Evolutionary conservation across 139 green algal species (phyloP), one percentile per base, ranked within the genome.

Genomic region (Coelastrella sp.): DNA sequence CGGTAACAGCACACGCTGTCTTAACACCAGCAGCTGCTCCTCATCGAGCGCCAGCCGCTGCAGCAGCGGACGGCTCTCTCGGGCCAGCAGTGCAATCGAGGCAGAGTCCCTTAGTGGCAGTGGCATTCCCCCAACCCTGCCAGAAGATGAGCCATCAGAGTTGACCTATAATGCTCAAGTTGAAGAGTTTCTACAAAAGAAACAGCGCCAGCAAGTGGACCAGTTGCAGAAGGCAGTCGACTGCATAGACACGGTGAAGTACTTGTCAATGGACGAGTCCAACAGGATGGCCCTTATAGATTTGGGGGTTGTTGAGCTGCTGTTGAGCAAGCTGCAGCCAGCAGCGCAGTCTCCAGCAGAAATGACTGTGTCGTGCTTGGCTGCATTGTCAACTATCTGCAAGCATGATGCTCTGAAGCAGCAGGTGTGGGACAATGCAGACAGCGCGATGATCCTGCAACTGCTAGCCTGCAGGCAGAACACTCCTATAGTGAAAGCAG

Each of bases 241-340:
- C 59, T 83, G 73, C 85, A 84, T 90, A 14, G 85, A 90, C 22
- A 90, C 85, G 12, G 85, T 90, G 56, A 84, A 63, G 73, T 90
- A 84, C 59, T 59, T 90, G 7, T 35, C 63, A 10, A 84, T 84
- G 73, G 85, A 90, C 65, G 85, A 90, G 12, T 57, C 24, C 27
- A 90, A 90, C 85, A 61, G 73, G 9, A 27, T 74, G 25, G 85
- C 85, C 6, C 27, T 90, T 11, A 81, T 90, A 22, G 85, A 90
- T 17, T 59, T 90, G 8, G 85, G 85, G 7, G 73, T 60, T 22
- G n/a, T 90, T 7, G 73, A 83, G 85, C 85, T 90, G 85, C 85
- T 90, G 85, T 58, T 90, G 8, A 76, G n/a, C 74, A 90, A 90
- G 74, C 25, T 90, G 11, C 61, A 87, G 63, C 24, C 15, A 19